These are phyloP conservation scores for Ophiocordyceps unilateralis DNA, from an alignment of 2,329 filamentous ascomycete species.

Conservation along the genomic window DNA sequence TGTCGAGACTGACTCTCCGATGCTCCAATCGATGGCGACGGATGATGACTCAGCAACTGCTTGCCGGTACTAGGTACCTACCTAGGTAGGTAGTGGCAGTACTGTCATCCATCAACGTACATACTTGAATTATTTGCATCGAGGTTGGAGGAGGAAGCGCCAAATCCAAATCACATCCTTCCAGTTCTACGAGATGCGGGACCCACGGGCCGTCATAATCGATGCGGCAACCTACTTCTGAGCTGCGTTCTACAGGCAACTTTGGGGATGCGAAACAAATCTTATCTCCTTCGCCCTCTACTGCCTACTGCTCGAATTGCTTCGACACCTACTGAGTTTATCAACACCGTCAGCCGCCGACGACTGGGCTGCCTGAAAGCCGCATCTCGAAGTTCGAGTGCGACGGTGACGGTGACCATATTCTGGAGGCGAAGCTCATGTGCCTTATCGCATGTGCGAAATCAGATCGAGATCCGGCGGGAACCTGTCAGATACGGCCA, in stretches of 20 bases:
- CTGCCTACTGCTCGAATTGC: slow-evolving; percentile 5
- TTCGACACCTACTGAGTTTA: slow-evolving; percentile 1
- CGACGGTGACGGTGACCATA: not conserved
- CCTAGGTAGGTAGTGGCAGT: too few species aligned
- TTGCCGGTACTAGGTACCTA: too few species aligned
- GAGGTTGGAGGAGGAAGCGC: too few species aligned
- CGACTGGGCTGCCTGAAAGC: not conserved
- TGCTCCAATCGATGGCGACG: not conserved
- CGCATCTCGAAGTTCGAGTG: not conserved
- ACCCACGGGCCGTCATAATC: not conserved
- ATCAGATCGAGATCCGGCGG: not conserved
- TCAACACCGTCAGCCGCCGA: not conserved
- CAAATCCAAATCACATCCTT: too few species aligned
- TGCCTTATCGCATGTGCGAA: not conserved
- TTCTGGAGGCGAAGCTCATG: not conserved
- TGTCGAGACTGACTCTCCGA: too few species aligned
- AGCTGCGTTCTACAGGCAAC: slow-evolving; percentile 1
- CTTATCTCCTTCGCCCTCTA: slow-evolving; percentile 6
- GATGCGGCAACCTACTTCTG: not conserved
- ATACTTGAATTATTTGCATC: too few species aligned
- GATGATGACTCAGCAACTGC: too few species aligned
- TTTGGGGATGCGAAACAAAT: slow-evolving; percentile 14
- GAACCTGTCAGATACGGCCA: too few species aligned
- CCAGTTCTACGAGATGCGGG: too few species aligned
- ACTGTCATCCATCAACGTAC: too few species aligned